Evolutionary conservation across 805 yeast species (phyloP).

Genomic region (Wickerhamiella kazuoi): DNA sequence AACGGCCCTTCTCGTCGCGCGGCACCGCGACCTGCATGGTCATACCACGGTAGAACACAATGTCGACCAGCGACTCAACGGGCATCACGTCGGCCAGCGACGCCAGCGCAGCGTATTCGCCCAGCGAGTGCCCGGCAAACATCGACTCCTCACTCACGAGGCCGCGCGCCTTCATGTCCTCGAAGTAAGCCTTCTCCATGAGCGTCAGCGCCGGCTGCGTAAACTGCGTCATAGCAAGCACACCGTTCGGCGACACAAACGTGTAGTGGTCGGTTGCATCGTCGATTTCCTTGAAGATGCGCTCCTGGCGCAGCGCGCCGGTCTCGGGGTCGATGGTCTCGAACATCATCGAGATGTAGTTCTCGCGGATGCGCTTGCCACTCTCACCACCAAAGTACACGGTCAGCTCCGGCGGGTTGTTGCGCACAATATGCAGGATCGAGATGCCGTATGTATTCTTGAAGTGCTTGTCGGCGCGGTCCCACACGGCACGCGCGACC

Average conservation of each 20-base stretch:
- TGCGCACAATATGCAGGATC: conserved; percentile 81
- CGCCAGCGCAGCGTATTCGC: conserved; percentile 96
- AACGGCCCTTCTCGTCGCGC: conserved; percentile 85
- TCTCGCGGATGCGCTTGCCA: conserved; percentile 87
- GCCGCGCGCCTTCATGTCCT: conserved; percentile 92
- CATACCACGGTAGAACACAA: conserved; percentile 99
- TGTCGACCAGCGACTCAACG: conserved; percentile 89
- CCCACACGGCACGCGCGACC: conserved; percentile 94
- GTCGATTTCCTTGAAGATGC: conserved; percentile 83
- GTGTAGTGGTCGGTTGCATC: conserved; percentile 69
- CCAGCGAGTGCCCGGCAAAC: conserved; percentile 98
- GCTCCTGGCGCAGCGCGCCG: conserved; percentile 74
- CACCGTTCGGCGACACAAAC: conserved; percentile 83
- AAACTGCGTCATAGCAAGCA: conserved; percentile 93
- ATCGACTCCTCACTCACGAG: conserved; percentile 82
- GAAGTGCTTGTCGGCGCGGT: conserved; percentile 89
- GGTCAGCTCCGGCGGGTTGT: conserved; percentile 89
- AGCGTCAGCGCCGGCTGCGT: conserved; percentile 98
- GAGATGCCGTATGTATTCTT: conserved; percentile 91
- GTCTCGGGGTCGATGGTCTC: conserved; percentile 69
- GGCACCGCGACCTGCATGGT: conserved; percentile 99
- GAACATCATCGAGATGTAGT: conserved; percentile 92
- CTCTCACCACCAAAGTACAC: conserved; percentile 96
- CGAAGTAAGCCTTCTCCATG: conserved; percentile 98
- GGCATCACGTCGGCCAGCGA: conserved; percentile 98